Conservation (phyloP, 371 early-diverging fungal genomes). For the Lichtheimia hyalospora region DNA sequence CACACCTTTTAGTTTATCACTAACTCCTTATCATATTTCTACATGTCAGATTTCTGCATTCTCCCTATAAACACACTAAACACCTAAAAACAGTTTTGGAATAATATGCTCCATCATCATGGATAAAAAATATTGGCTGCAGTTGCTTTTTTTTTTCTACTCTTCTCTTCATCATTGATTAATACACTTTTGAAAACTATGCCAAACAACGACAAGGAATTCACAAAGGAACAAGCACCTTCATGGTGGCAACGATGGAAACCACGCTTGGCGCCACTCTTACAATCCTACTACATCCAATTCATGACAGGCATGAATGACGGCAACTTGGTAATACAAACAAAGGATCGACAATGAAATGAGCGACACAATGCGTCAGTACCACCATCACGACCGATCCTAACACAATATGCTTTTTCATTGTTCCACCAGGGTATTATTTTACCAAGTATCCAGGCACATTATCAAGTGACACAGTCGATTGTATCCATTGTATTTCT, state of each 20-base stretch:
- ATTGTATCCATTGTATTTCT: constrained; percentile 23
- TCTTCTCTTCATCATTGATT: too few relatives aligned
- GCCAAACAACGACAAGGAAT: not conserved
- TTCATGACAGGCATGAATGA: constrained; percentile 25
- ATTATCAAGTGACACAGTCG: constrained; percentile 17
- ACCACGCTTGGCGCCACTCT: constrained; percentile 10
- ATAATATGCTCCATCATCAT: too few relatives aligned
- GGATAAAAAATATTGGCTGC: too few relatives aligned
- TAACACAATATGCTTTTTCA: not conserved
- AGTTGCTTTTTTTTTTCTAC: too few relatives aligned
- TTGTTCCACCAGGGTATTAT: constrained; percentile 18
- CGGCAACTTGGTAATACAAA: constrained; percentile 12
- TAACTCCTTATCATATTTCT: too few relatives aligned
- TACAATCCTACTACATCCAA: constrained; percentile 19
- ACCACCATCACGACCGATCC: not conserved
- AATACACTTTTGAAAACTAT: too few relatives aligned
- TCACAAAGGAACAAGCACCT: not conserved
- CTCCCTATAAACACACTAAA: too few relatives aligned
- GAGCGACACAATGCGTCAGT: not conserved
- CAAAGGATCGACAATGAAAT: not conserved
- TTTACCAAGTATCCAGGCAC: constrained; percentile 18
- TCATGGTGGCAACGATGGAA: not conserved
- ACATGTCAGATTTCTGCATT: too few relatives aligned
- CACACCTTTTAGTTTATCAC: too few relatives aligned
- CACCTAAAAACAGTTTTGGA: too few relatives aligned